Conservation (phyloP, 2,329 filamentous ascomycete genomes). For the Aspergillus melleus region DNA sequence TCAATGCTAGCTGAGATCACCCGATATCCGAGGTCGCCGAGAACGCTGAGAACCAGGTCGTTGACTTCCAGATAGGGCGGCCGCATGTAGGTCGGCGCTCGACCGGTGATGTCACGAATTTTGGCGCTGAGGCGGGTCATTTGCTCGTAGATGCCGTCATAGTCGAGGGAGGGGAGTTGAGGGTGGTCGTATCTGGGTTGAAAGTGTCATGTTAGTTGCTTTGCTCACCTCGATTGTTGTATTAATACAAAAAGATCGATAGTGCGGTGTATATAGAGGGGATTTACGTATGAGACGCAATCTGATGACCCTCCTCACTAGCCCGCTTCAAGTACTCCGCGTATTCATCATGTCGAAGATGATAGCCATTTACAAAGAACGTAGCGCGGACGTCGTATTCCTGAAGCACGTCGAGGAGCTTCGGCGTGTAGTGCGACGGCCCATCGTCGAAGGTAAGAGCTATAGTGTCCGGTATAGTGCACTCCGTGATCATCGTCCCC, state of each 20-base stretch:
- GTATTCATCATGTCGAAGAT: conserved; percentile 28
- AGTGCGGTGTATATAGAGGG: background rate
- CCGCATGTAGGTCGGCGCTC: conserved; percentile 50
- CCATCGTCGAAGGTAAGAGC: conserved; percentile 68
- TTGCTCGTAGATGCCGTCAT: conserved; percentile 34
- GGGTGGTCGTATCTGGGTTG: conserved; percentile 40
- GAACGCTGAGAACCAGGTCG: conserved; percentile 31
- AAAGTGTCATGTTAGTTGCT: background rate
- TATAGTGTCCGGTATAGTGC: conserved; percentile 53
- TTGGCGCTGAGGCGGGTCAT: conserved; percentile 45
- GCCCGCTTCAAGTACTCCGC: conserved; percentile 32
- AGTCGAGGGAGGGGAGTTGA: conserved; percentile 36
- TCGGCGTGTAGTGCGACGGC: conserved; percentile 58
- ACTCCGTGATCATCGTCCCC: conserved; percentile 47
- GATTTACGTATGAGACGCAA: conserved; percentile 48
- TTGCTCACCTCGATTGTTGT: too few species aligned
- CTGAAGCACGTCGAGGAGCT: conserved; percentile 59
- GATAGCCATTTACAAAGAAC: conserved; percentile 60
- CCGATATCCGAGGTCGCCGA: conserved; percentile 48
- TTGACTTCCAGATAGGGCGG: conserved; percentile 45
- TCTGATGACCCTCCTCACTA: conserved; percentile 44
- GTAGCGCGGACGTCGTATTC: conserved; percentile 61
- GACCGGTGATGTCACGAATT: conserved; percentile 43
- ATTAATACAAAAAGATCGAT: background rate
- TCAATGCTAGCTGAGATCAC: conserved; percentile 45